Evolutionary conservation across 257 asterid genomes (phyloP).

Genomic region (Fraxinus pennsylvanica): DNA sequence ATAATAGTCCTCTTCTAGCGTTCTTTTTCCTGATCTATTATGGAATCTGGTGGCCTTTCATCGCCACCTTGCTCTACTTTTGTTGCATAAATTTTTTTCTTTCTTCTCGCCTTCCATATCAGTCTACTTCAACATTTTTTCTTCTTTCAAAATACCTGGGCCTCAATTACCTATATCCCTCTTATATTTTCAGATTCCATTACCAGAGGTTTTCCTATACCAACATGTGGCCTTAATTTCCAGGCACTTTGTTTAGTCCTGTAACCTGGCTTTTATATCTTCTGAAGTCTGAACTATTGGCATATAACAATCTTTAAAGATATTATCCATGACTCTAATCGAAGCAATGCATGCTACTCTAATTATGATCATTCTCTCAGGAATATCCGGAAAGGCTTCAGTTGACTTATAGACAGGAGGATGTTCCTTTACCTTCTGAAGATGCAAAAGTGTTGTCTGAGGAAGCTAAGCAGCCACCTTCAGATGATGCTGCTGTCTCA

Average conservation of each 20-base stretch:
- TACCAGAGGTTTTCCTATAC: not conserved
- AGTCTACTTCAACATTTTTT: not conserved
- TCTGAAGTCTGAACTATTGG: not conserved
- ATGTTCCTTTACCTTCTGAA: constrained; percentile 61
- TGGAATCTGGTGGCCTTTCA: no score
- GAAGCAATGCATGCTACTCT: not conserved
- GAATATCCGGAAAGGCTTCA: constrained; percentile 93
- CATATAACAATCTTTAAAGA: not conserved
- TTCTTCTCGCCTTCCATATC: not conserved
- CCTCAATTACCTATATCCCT: not conserved
- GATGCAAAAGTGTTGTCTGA: constrained; percentile 47
- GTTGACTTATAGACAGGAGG: constrained; percentile 92
- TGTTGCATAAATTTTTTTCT: not conserved
- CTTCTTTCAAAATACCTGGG: not conserved
- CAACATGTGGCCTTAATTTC: not conserved
- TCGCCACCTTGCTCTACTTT: not conserved
- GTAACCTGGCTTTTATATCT: not conserved
- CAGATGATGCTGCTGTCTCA: constrained; percentile 47
- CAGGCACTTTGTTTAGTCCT: not conserved
- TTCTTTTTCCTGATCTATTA: no score
- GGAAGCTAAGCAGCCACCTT: constrained; percentile 52
- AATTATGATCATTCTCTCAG: constrained; percentile 40
- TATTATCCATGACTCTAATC: not conserved
- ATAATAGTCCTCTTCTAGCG: not conserved
- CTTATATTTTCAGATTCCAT: not conserved